These are phyloP conservation scores for Chrysopogon serrulatus DNA, from an alignment of 176 grass and related monocot species.

Conservation along the genomic window DNA sequence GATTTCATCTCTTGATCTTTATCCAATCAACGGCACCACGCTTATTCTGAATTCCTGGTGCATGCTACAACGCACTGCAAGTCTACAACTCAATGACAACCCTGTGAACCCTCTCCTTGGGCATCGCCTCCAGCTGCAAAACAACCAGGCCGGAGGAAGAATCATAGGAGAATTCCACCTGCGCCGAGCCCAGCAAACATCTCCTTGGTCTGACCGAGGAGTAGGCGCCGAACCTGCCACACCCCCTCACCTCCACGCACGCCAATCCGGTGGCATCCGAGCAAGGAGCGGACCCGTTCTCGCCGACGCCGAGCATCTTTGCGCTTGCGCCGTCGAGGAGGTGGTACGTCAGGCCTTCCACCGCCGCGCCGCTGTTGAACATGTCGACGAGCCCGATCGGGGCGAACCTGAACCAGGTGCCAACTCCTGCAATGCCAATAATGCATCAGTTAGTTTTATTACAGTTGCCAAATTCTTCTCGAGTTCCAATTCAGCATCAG, in stretches of 20 bases:
- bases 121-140: slow-evolving; percentile 59
- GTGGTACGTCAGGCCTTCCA: slow-evolving; percentile 70
- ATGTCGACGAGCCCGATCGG: slow-evolving; percentile 75
- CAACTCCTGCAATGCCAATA: slow-evolving; percentile 51
- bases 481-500: neutral
- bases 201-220: slow-evolving; percentile 56
- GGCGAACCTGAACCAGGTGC: slow-evolving; percentile 51
- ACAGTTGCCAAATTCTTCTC: neutral
- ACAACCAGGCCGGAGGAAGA: slow-evolving; percentile 43
- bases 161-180: slow-evolving; percentile 61
- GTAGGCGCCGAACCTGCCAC: slow-evolving; percentile 68
- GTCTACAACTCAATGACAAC: slow-evolving; percentile 62
- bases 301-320: neutral
- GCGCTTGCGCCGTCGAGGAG: slow-evolving; percentile 26
- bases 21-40: too few relatives aligned
- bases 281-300: neutral
- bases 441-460: neutral
- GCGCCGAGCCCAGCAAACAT: slow-evolving; percentile 45
- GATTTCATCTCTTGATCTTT: too few relatives aligned
- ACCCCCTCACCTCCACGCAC: slow-evolving; percentile 68
- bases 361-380: slow-evolving; percentile 81
- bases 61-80: neutral
- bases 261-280: slow-evolving; percentile 45
- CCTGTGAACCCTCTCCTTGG: slow-evolving; percentile 61
- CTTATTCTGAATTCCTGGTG: neutral